phyloP scores from a whole-genome alignment of 352 stramenopile species.

The Phytophthora palmivora region DNA sequence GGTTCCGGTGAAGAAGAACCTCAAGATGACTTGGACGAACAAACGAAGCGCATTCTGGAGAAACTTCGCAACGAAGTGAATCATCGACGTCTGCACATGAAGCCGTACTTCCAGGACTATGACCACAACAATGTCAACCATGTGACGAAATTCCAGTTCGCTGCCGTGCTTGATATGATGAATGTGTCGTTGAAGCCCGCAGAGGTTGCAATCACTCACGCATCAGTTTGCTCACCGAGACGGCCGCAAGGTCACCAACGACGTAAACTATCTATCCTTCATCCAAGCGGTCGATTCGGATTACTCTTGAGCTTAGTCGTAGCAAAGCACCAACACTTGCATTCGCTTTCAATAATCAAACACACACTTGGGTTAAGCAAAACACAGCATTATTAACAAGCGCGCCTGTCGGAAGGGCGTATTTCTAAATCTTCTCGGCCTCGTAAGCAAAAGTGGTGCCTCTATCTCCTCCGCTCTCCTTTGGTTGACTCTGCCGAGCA shows the following conservation, averaged over 20 bases:
- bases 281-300: constrained; percentile 76
- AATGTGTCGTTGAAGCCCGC: constrained; percentile 53
- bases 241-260: constrained; percentile 58
- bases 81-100: constrained; percentile 80
- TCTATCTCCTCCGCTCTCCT: constrained; percentile 23
- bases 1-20: neutral
- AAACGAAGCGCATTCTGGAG: constrained; percentile 47
- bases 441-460: constrained; percentile 41
- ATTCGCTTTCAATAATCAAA: constrained; percentile 6
- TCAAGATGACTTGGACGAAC: constrained; percentile 23
- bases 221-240: constrained; percentile 61
- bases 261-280: constrained; percentile 85
- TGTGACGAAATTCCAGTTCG: constrained; percentile 87
- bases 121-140: constrained; percentile 76
- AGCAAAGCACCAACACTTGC: neutral
- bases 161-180: constrained; percentile 88
- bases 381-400: constrained; percentile 38
- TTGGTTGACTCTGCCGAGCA: constrained; percentile 46
- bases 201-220: constrained; percentile 63
- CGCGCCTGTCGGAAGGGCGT: constrained; percentile 48
- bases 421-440: constrained; percentile 44
- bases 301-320: constrained; percentile 45
- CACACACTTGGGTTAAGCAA: constrained; percentile 4
- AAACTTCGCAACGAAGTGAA: constrained; percentile 63
- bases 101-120: constrained; percentile 90